These are phyloP conservation scores for Dioscorea cayenensis DNA, from an alignment of 116 monocot genomes.

Conservation along the genomic window DNA sequence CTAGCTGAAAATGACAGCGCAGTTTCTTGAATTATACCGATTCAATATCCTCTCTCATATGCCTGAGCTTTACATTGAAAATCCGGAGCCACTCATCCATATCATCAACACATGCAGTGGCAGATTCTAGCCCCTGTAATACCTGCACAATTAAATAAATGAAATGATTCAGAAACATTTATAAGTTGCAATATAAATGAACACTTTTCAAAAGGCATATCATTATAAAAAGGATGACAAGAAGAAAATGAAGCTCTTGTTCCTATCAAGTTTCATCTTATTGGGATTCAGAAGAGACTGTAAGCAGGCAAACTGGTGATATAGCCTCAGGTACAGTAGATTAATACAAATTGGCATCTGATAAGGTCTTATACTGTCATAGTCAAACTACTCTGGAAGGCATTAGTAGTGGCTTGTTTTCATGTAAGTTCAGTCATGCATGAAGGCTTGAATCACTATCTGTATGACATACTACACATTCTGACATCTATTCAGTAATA, in stretches of 20 bases:
- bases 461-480: too few species aligned
- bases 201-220: neutral
- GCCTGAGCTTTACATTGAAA: constrained; percentile 94
- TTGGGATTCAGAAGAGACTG: neutral
- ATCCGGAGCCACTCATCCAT: constrained; percentile 97
- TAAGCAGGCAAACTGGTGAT: too few species aligned
- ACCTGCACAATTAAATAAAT: constrained; percentile 35
- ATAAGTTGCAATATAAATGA: neutral
- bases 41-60: constrained; percentile 99
- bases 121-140: constrained; percentile 71
- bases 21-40: constrained; percentile 45
- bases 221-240: neutral
- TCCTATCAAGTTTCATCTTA: neutral
- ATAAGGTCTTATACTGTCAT: too few species aligned
- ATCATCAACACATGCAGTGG: constrained; percentile 74
- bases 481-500: too few species aligned
- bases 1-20: neutral
- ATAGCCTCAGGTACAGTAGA: too few species aligned
- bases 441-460: too few species aligned
- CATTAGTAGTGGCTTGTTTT: too few species aligned
- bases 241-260: neutral
- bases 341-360: too few species aligned
- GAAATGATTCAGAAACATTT: neutral
- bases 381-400: too few species aligned
- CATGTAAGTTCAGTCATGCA: too few species aligned